Evolutionary conservation across 2,329 filamentous ascomycete species (phyloP).

Genomic region (Neonectria magnoliae): DNA sequence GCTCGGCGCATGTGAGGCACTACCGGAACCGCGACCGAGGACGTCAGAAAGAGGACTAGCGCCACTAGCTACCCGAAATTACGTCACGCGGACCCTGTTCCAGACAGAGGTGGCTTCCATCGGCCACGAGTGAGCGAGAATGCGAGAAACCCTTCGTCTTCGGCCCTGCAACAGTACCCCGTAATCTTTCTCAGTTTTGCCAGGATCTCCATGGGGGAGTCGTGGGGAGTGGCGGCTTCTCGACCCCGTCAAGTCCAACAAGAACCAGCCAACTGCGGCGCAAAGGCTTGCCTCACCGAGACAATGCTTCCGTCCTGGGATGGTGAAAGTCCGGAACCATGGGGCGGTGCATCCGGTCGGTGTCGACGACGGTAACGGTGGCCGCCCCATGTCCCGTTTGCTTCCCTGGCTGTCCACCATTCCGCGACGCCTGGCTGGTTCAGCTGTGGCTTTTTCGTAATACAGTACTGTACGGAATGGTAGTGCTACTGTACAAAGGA

Average conservation of each 20-base stretch:
- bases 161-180: not conserved
- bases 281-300: constrained; percentile 8
- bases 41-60: constrained; percentile 24
- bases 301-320: not conserved
- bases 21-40: constrained; percentile 40
- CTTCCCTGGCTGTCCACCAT: constrained; percentile 21
- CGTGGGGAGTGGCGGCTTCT: constrained; percentile 14
- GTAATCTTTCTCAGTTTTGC: not conserved
- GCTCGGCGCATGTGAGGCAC: constrained; percentile 37
- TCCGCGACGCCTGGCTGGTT: not conserved
- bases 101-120: constrained; percentile 22
- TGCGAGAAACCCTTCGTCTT: not conserved
- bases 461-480: not conserved
- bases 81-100: constrained; percentile 34
- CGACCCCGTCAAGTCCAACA: not conserved
- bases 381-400: constrained; percentile 16
- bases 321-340: constrained; percentile 18
- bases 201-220: constrained; percentile 21
- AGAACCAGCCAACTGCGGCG: constrained; percentile 12
- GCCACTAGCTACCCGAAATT: constrained; percentile 31
- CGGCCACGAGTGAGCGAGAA: constrained; percentile 1
- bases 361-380: constrained; percentile 14
- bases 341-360: constrained; percentile 17
- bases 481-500: not conserved
- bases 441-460: not conserved